phyloP scores from a whole-genome alignment of 495 filamentous ascomycete species.

The Annulohypoxylon stygium region DNA sequence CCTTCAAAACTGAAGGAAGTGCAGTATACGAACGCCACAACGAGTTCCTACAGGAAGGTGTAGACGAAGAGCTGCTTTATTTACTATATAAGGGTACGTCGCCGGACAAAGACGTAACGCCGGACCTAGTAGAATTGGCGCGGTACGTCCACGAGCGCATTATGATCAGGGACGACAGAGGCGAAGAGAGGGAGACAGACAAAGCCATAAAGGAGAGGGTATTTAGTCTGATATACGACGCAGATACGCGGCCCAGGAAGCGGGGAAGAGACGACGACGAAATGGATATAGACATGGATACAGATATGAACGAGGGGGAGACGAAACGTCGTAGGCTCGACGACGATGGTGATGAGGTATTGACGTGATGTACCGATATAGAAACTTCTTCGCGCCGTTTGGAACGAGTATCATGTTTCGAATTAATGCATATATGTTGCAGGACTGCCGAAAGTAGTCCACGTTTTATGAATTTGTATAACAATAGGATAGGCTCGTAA shows the following conservation, averaged over 20 bases:
- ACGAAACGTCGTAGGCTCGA: neutral
- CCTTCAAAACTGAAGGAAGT: no score
- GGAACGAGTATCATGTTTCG: no score
- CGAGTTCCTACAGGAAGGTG: no score
- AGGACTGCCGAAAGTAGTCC: no score
- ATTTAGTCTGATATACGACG: neutral
- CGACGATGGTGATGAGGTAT: no score
- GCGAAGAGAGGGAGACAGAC: conserved; percentile 12
- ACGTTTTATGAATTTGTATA: no score
- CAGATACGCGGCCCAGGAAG: neutral
- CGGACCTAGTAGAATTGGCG: neutral
- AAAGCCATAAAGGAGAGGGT: neutral
- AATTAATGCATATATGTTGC: no score
- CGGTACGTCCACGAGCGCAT: neutral
- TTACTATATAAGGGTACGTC: neutral
- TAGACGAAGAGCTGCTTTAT: no score
- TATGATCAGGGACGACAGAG: neutral
- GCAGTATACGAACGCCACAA: no score
- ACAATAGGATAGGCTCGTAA: no score
- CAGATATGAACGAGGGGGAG: neutral
- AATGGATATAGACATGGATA: neutral
- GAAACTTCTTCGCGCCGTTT: no score
- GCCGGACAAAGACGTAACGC: neutral
- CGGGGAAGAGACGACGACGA: neutral
- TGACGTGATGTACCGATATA: no score